Conservation (phyloP, 2,329 filamentous ascomycete species). For the Sporothrix protearum region DNA sequence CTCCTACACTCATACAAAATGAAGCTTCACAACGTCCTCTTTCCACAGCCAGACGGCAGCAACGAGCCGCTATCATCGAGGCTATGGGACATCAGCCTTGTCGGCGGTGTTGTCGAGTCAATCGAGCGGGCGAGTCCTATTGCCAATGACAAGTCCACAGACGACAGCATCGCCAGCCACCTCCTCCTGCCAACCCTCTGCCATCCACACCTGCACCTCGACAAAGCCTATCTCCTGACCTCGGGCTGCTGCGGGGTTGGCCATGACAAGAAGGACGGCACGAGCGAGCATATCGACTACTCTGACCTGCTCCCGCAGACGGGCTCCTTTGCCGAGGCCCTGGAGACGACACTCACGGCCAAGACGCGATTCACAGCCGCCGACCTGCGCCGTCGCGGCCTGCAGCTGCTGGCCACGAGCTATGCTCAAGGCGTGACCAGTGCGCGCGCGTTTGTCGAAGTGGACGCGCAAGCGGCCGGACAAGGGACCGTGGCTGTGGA, state of each 20-base stretch:
- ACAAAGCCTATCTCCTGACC: slow-evolving; percentile 60
- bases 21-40: slow-evolving; percentile 23
- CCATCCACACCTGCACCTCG: slow-evolving; percentile 70
- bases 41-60: slow-evolving; percentile 14
- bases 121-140: background rate
- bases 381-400: slow-evolving; percentile 62
- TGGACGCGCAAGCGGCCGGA: slow-evolving; percentile 56
- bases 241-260: slow-evolving; percentile 26
- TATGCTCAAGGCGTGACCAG: slow-evolving; percentile 62
- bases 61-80: background rate
- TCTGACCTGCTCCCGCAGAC: slow-evolving; percentile 55
- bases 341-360: slow-evolving; percentile 49
- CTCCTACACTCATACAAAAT: slow-evolving; percentile 4
- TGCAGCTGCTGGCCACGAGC: slow-evolving; percentile 63
- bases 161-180: slow-evolving; percentile 20
- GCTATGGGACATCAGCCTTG: slow-evolving; percentile 25
- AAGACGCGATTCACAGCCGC: slow-evolving; percentile 59
- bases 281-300: slow-evolving; percentile 47
- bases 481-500: slow-evolving; percentile 39
- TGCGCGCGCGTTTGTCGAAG: slow-evolving; percentile 68
- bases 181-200: slow-evolving; percentile 49
- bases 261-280: slow-evolving; percentile 25
- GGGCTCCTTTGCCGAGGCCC: slow-evolving; percentile 64
- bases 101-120: slow-evolving; percentile 21
- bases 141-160: background rate